Base-by-base conservation (phyloP, 2,329 filamentous ascomycete species). In the Alternaria conjuncta region DNA sequence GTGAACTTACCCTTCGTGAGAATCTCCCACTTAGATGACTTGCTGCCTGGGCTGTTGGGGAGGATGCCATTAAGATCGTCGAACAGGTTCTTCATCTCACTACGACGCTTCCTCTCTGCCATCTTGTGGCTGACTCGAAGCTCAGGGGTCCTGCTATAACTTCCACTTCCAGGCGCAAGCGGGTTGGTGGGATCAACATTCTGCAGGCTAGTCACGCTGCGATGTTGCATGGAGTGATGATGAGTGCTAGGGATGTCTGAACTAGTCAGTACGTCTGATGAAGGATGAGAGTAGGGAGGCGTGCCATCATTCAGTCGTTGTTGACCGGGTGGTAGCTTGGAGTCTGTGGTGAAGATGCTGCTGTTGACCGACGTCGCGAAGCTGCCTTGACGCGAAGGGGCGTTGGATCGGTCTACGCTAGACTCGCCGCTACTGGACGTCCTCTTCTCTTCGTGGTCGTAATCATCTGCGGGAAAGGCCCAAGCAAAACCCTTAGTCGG, bases 21-120 rank as follows among this genome's bases (percentile, higher is more conserved):
- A 53, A 95, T 94, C 72, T 96, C 92, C 92, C 92, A 96, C 72
- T 96, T 96, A 70, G 92, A 94, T 0, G 92, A 92, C 78, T 96
- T 96, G 23, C 90, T 91, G 2, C 92, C 92, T 15, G 92, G 88
- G 72, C 93, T 92, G 70, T 93, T 91, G 2, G 92, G 92, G 82
- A 95, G 90, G 41, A 93, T 84, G 69, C 92, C 90, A 69, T 93
- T 88, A 9, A 96, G 82, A 71, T 93, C 90, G 69, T 96, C 92
- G 74, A 96, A 96, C 0, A 96, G 82, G 73, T 92, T 90, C 81
- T 96, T 96, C 92, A 96, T 96, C 77, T 96, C 92, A 9, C 92
- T 94, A 64, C 92, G 85, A 43, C 92, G 87, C 82, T 96, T 96
- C 41, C 92, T 86, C 80, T 96, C 92, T 0, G 92, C 92, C 60